Base-by-base conservation (phyloP, 495 filamentous ascomycete species). In the Trichoderma gamsii region DNA sequence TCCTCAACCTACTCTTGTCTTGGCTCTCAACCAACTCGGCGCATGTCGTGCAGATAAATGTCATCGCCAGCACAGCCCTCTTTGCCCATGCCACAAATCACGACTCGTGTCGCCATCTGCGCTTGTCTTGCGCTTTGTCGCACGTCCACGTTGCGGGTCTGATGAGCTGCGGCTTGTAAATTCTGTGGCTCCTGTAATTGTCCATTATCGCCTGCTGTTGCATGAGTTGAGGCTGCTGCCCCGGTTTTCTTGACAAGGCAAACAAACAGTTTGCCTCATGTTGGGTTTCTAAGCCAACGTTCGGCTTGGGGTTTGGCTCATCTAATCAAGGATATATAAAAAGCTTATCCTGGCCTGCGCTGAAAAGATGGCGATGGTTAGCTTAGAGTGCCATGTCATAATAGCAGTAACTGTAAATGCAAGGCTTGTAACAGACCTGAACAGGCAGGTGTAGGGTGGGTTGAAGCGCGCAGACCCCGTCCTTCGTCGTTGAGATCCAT, bases 1-100 rank as follows among this genome's bases (percentile, higher is more conserved):
- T n/a, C 15, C 44, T 16, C 44, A 4, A n/a, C 44, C 7, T 15
- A 49, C 6, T 12, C 29, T 1, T 4, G n/a, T 29, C 44, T 15
- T 1, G 44, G 44, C 44, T 49, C 44, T 49, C 15, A n/a, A 49
- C 15, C 44, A n/a, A 38, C 35, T 38, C 8, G 44, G 13, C n/a
- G 56, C 56, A 61, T 61, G 56, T 16, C 56, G 56, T 32, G 56
- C 56, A 61, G 56, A 27, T 61, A 61, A 25, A 27, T 61, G 56
- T 32, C 56, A 32, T 13, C 13, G 49, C 56, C 0, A 61, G 56
- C 23, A 61, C 56, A 61, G 56, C 56, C 56, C 49, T 21, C n/a
- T n/a, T n/a, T 1, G 16, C n/a, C 49, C 18, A 52, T 23, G 49
- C 21, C 49, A 52, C 49, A 25, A 21, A 52, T 52, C 49, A 52